phyloP scores from a whole-genome alignment of 768 basidiomycete genomes.

The Punctularia strigosozonata region DNA sequence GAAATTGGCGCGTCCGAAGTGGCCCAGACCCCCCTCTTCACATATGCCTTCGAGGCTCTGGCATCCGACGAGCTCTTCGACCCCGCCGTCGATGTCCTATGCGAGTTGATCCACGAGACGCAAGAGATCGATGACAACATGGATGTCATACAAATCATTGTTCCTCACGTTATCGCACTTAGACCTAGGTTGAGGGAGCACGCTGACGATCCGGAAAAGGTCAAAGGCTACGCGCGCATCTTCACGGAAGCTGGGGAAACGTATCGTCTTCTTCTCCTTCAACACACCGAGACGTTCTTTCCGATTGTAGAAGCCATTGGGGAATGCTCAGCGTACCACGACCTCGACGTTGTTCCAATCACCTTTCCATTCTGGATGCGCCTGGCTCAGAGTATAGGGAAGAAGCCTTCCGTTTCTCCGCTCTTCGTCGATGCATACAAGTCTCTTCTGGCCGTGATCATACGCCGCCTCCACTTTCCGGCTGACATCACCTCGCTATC shows the following conservation, averaged over 20 bases:
- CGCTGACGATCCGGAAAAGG: slow-evolving; percentile 75
- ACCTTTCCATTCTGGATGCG: slow-evolving; percentile 99
- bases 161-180: slow-evolving; percentile 75
- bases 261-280: slow-evolving; percentile 78
- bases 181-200: slow-evolving; percentile 45
- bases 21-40: slow-evolving; percentile 68
- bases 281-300: slow-evolving; percentile 87
- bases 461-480: slow-evolving; percentile 87
- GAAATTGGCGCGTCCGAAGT: slow-evolving; percentile 60
- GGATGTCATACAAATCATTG: slow-evolving; percentile 75
- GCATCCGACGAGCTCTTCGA: slow-evolving; percentile 85
- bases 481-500: slow-evolving; percentile 49
- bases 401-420: slow-evolving; percentile 58
- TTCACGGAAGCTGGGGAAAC: slow-evolving; percentile 98
- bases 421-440: slow-evolving; percentile 76
- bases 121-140: slow-evolving; percentile 95
- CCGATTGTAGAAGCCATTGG: slow-evolving; percentile 93
- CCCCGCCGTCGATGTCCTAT: slow-evolving; percentile 80
- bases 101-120: slow-evolving; percentile 94
- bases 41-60: slow-evolving; percentile 75
- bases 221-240: slow-evolving; percentile 82
- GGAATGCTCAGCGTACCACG: slow-evolving; percentile 82
- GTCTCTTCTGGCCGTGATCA: slow-evolving; percentile 75
- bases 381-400: slow-evolving; percentile 81
- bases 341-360: slow-evolving; percentile 93